phyloP scores from a whole-genome alignment of 1,139 yeast species.

The Scheffersomyces segobiensis region DNA sequence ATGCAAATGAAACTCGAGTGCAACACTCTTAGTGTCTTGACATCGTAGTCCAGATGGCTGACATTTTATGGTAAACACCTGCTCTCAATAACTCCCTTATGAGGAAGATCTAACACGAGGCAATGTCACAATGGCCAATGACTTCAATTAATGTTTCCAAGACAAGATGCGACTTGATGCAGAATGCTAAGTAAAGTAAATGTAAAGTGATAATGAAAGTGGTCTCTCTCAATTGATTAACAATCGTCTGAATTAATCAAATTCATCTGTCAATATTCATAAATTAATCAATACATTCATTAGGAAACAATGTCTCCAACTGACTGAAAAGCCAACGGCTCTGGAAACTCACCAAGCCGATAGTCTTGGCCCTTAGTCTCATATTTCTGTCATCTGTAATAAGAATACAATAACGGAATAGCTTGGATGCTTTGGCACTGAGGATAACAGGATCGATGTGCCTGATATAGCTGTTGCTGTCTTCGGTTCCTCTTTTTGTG shows the following conservation, averaged over 20 bases:
- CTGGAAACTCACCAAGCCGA: slow-evolving; percentile 57
- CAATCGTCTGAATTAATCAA: background rate
- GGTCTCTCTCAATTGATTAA: background rate
- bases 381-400: slow-evolving; percentile 75
- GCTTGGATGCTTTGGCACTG: slow-evolving; percentile 36
- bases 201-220: background rate
- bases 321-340: slow-evolving; percentile 63
- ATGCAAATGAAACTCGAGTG: background rate
- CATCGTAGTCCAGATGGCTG: background rate
- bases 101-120: background rate
- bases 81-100: background rate
- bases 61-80: background rate
- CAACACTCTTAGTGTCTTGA: background rate
- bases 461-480: background rate
- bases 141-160: background rate
- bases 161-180: background rate
- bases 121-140: background rate
- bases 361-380: slow-evolving; percentile 64
- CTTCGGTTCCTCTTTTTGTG: background rate
- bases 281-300: slow-evolving; percentile 41
- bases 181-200: background rate
- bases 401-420: slow-evolving; percentile 57
- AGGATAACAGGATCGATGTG: background rate
- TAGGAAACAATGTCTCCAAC: slow-evolving; percentile 43
- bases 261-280: too few relatives aligned